Evolutionary conservation across 306 rosid genomes (phyloP), one percentile per base, ranked within the genome.

Genomic region (Mucuna pruriens): DNA sequence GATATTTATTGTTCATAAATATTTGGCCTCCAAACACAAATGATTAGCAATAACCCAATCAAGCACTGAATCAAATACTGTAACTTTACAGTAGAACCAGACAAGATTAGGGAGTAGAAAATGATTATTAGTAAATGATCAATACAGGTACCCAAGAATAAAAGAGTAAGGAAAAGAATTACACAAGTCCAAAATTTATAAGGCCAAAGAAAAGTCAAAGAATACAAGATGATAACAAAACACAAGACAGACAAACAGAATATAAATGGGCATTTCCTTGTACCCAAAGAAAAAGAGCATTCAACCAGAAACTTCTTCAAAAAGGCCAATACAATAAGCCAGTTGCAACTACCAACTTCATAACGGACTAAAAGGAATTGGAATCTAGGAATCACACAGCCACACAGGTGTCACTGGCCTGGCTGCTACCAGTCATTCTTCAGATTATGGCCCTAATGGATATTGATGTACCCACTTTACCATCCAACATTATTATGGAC

Each of bases 31-130:
- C 39, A 39, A 51, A 29, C 26, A 52, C 26, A 20, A 74, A 54
- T 52, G 17, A 40, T 19, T 31, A 12, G 48, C 48, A 52, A 44
- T 42, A 75, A 66, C 16, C 70, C 36, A 62, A 64, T 25, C 13
- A 49, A 52, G 48, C 68, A 81, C 42, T 10, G 19, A 15, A 74
- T n/a, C 75, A 26, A 49, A 8, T 26, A 52, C 26, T 8, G 17
- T 39, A 40, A 49, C 68, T 52, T 42, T 65, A 81, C n/a, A 66
- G 40, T 8, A 82, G 19, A 64, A 12, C 20, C 16, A 76, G n/a
- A 31, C 22, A 76, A 26, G 11, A 76, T 54, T 29, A 42, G 42
- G 60, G 34, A 26, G 42, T 73, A 33, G 36, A 52, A 36, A 73
- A 52, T 5, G 1, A 72, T 51, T 29, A 52, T 9, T 13, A 20